Conservation (phyloP, 2,329 filamentous ascomycete genomes). For the Colletotrichum cuscutae region DNA sequence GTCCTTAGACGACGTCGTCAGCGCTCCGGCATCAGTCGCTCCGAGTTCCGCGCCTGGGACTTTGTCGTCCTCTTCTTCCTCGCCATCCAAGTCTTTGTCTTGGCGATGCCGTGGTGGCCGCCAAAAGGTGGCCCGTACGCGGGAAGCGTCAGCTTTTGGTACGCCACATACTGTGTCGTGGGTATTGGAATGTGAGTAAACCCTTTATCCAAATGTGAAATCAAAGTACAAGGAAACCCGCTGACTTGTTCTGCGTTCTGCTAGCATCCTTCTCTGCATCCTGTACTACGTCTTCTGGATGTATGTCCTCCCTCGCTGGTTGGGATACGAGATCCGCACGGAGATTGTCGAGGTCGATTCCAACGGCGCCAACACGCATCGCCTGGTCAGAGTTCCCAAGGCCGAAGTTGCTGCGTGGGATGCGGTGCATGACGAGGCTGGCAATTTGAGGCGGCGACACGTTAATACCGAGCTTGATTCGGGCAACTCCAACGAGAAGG, state of each 20-base stretch:
- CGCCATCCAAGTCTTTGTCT: slow-evolving; percentile 67
- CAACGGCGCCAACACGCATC: slow-evolving; percentile 54
- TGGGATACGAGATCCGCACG: slow-evolving; percentile 65
- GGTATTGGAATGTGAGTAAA: slow-evolving; percentile 71
- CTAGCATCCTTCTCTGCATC: slow-evolving; percentile 61
- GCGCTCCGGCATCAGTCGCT: slow-evolving; percentile 56
- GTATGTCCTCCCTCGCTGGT: slow-evolving; percentile 61
- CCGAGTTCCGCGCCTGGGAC: slow-evolving; percentile 70
- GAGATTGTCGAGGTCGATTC: slow-evolving; percentile 60
- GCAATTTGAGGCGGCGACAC: slow-evolving; percentile 40
- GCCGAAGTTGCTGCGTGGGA: slow-evolving; percentile 67
- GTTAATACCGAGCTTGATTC: slow-evolving; percentile 20
- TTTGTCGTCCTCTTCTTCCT: slow-evolving; percentile 68
- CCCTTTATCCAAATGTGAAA: not conserved
- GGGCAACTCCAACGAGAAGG: slow-evolving; percentile 23
- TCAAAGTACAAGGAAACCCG: not conserved
- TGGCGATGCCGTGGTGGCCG: slow-evolving; percentile 79
- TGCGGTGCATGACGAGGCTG: slow-evolving; percentile 63
- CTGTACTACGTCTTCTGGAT: slow-evolving; percentile 71
- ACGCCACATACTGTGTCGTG: slow-evolving; percentile 74
- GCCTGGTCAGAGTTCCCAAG: slow-evolving; percentile 64
- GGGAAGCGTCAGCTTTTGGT: slow-evolving; percentile 79
- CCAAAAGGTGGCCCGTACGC: slow-evolving; percentile 67
- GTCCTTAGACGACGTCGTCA: slow-evolving; percentile 65
- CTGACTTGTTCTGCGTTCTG: not conserved